Evolutionary conservation across 441 rosid species (phyloP).

Genomic region (Croton laevigatus): DNA sequence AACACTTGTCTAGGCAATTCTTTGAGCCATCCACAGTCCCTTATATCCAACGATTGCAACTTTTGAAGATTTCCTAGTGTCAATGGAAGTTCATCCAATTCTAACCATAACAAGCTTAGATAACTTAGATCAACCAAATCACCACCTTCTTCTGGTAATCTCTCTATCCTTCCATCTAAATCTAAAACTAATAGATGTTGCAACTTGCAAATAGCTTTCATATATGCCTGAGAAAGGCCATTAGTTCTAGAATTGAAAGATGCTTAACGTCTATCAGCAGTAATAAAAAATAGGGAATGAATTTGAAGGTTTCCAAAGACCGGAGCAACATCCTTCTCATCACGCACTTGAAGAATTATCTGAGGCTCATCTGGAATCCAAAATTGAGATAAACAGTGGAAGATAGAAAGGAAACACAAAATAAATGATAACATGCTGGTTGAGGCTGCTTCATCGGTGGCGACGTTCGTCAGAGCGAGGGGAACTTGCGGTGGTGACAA

Average conservation of each 20-base stretch:
- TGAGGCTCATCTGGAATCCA: too few species aligned
- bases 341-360: too few species aligned
- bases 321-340: constrained; percentile 15
- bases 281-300: constrained; percentile 14
- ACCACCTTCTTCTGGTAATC: constrained; percentile 17
- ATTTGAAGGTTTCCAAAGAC: constrained; percentile 1
- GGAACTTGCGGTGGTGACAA: too few species aligned
- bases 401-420: too few species aligned
- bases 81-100: constrained; percentile 17
- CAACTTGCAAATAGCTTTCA: constrained; percentile 17
- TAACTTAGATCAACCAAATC: constrained; percentile 16
- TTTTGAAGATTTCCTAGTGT: constrained; percentile 20
- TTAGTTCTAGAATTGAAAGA: background rate
- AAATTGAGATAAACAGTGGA: too few species aligned
- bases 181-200: constrained; percentile 15
- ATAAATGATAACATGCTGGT: too few species aligned
- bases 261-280: background rate
- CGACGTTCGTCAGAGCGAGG: too few species aligned
- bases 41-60: constrained; percentile 19
- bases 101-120: constrained; percentile 1
- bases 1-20: constrained; percentile 8
- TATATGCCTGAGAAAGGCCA: constrained; percentile 14
- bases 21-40: background rate
- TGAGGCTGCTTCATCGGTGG: too few species aligned
- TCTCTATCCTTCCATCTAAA: constrained; percentile 17